Evolutionary conservation across 495 filamentous ascomycete genomes (phyloP), one percentile per base, ranked within the genome.

Genomic region (Staphylotrichum tortipilum): DNA sequence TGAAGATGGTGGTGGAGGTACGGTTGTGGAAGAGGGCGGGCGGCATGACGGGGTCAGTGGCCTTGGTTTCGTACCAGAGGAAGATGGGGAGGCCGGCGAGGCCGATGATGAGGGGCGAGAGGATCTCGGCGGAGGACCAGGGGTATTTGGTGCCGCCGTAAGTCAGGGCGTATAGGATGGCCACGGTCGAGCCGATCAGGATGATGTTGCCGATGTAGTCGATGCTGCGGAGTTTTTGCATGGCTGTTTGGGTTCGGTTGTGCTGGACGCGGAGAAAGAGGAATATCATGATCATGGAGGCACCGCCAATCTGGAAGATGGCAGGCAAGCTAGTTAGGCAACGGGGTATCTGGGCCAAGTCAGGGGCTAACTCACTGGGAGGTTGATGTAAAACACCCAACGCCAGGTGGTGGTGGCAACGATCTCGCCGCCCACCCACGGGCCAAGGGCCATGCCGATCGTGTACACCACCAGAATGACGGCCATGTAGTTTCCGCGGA

Each of bases 341-440:
- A n/a, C n/a, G n/a, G n/a, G n/a, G n/a, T n/a, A n/a, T n/a, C 31
- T 34, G 31, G 3, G 31, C n/a, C 12, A 8, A 10, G 3, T 34
- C n/a, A n/a, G n/a, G 31, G n/a, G 3, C 31, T 3, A 34, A 38
- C 35, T 14, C 12, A 41, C 38, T 2, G 66, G 64, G 4, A 69
- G 53, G 37, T 64, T 67, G 57, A 67, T 57, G 47, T 64, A 67
- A 28, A 69, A 67, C n/a, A 51, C 50, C 60, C 67, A 70, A 15
- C 65, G 44, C 67, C 65, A 70, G 0, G n/a, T 21, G 2, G 26
- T 0, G 30, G 7, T 37, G 31, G 66, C 23, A 4, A 82, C 82
- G 51, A 89, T 85, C 3, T 78, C 75, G 22, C 85, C 85, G 19
- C 85, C 85, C 8, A 89, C 62, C 10, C 85, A 75, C 8, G 85